phyloP scores from a whole-genome alignment of 2,329 filamentous ascomycete genomes.

The Fonsecaea pugnacius region DNA sequence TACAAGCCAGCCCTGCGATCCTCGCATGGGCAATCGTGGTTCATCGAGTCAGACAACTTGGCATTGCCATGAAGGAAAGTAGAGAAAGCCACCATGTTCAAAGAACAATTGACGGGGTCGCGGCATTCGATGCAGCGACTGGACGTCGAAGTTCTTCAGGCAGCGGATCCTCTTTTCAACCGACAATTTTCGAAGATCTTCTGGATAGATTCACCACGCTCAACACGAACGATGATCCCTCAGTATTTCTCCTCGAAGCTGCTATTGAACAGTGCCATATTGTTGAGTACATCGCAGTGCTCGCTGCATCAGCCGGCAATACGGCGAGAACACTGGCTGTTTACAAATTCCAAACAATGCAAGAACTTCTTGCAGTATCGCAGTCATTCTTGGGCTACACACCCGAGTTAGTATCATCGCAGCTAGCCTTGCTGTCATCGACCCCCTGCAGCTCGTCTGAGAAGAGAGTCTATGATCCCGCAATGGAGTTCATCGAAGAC shows the following conservation, averaged over 20 bases:
- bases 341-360: conserved; percentile 48
- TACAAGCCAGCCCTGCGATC: conserved; percentile 71
- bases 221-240: conserved; percentile 51
- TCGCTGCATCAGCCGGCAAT: conserved; percentile 2
- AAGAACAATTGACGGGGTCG: conserved; percentile 47
- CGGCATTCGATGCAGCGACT: conserved; percentile 39
- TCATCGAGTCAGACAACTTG: conserved; percentile 68
- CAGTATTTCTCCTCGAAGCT: conserved; percentile 52
- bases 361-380: conserved; percentile 72
- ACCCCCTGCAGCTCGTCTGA: conserved; percentile 26
- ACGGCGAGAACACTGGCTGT: conserved; percentile 16
- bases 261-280: conserved; percentile 54
- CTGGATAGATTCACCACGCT: conserved; percentile 51
- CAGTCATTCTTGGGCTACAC: conserved; percentile 72
- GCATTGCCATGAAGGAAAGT: conserved; percentile 64
- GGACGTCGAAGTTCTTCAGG: conserved; percentile 38
- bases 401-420: conserved; percentile 68
- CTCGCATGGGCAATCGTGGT: conserved; percentile 82
- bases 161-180: conserved; percentile 41
- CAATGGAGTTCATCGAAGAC: conserved; percentile 62
- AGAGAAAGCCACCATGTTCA: conserved; percentile 50
- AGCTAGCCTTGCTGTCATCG: conserved; percentile 67
- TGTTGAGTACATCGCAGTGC: conserved; percentile 52
- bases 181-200: conserved; percentile 53
- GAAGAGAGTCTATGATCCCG: conserved; percentile 30